Evolutionary conservation across 2,329 filamentous ascomycete genomes (phyloP).

Genomic region (Zalaria obscura): DNA sequence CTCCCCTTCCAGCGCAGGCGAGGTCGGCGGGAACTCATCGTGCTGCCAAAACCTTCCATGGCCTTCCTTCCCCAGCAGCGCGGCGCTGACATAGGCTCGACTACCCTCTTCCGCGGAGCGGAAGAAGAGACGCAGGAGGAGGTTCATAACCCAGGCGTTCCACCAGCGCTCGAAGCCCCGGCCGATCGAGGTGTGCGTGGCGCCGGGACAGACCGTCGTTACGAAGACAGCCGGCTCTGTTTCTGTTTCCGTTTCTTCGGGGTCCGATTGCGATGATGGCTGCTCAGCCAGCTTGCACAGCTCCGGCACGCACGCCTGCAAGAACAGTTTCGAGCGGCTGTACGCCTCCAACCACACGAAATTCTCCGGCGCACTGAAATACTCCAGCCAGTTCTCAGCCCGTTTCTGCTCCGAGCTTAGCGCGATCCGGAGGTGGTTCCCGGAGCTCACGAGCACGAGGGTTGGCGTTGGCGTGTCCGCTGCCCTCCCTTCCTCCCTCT

Average conservation of each 20-base stretch:
- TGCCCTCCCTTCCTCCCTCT: not conserved
- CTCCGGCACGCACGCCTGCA: conserved; percentile 18
- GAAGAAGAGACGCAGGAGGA: conserved; percentile 12
- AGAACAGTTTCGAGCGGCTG: conserved; percentile 18
- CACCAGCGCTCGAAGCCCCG: conserved; percentile 18
- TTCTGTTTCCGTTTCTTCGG: conserved; percentile 6
- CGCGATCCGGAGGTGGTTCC: conserved; percentile 1
- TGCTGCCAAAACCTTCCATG: conserved; percentile 23
- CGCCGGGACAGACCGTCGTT: conserved; percentile 21
- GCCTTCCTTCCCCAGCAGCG: conserved; percentile 17
- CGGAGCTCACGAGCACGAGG: conserved; percentile 2
- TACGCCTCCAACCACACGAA: conserved; percentile 10
- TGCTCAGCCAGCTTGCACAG: conserved; percentile 10
- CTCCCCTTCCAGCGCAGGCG: conserved; percentile 15
- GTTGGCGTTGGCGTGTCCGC: not conserved
- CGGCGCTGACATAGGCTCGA: conserved; percentile 19
- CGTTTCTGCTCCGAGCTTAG: not conserved
- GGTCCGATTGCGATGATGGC: too few relatives aligned
- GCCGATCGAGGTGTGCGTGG: conserved; percentile 16
- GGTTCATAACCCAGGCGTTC: conserved; percentile 6
- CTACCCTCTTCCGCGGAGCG: conserved; percentile 16
- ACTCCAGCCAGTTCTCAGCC: not conserved
- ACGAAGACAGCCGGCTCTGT: conserved; percentile 15
- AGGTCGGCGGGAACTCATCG: conserved; percentile 17
- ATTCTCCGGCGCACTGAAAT: not conserved